A percentile compares a stretch with the other conserved stretches of the same genome.
Conservation (phyloP, 331 rosid species). For the Pyrus hybrid region DNA sequence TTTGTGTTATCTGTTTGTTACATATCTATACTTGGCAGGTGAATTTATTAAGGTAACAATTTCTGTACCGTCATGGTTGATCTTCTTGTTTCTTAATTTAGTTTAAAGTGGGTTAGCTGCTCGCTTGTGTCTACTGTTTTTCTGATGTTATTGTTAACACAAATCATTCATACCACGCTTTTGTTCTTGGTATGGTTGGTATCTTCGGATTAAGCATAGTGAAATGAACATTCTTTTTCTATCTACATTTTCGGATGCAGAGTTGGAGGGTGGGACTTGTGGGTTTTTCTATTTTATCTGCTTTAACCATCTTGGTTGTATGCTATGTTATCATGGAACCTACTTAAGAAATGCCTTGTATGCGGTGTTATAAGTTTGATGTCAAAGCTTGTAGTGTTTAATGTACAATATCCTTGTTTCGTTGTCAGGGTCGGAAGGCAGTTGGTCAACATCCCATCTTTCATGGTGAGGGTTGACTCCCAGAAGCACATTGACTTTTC, state of each 20-base stretch:
- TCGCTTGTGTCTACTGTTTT: not conserved
- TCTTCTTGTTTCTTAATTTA: not conserved
- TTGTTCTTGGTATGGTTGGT: not conserved
- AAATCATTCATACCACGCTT: not conserved
- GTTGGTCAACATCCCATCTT: slow-evolving; percentile 21
- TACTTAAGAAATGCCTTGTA: no score
- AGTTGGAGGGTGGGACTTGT: not conserved
- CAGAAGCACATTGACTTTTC: slow-evolving; percentile 26
- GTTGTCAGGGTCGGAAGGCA: slow-evolving; percentile 30
- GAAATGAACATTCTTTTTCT: not conserved
- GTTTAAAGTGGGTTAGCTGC: not conserved
- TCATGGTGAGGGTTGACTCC: slow-evolving; percentile 25
- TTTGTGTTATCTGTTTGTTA: not conserved
- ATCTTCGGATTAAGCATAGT: not conserved
- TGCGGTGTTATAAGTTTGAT: no score
- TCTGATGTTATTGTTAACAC: not conserved
- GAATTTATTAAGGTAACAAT: not conserved
- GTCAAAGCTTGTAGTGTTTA: not conserved
- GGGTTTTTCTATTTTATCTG: not conserved
- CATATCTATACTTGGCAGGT: not conserved
- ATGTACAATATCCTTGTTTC: not conserved
- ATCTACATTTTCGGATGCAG: not conserved
- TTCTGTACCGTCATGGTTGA: not conserved
- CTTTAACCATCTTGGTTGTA: not conserved
- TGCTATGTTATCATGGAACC: not conserved